Evolutionary conservation across 2,329 filamentous ascomycete genomes (phyloP).

Genomic region (Thelonectria rubi): DNA sequence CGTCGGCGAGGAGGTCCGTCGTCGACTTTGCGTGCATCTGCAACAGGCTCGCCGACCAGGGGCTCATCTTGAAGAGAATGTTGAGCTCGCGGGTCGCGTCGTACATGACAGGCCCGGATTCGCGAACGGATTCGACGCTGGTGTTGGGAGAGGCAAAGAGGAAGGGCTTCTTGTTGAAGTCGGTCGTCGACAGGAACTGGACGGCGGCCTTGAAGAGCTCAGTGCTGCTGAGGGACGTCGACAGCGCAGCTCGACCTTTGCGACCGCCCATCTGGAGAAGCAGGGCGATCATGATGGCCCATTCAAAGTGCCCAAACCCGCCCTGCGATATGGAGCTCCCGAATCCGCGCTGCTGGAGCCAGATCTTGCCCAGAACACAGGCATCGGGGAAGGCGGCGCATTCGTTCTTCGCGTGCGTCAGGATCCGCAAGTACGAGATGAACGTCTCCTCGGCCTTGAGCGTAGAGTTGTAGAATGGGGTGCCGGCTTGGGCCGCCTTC

Average conservation of each 20-base stretch:
- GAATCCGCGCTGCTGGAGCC: conserved; percentile 90
- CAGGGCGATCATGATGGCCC: conserved; percentile 81
- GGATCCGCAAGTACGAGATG: conserved; percentile 76
- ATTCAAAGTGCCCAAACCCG: conserved; percentile 94
- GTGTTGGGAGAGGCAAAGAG: conserved; percentile 53
- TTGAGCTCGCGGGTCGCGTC: conserved; percentile 81
- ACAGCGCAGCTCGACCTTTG: conserved; percentile 76
- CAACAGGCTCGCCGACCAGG: conserved; percentile 81
- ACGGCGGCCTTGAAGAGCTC: conserved; percentile 94
- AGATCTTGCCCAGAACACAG: conserved; percentile 84
- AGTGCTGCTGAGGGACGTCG: conserved; percentile 84
- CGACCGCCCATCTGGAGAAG: conserved; percentile 80
- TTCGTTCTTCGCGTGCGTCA: conserved; percentile 74
- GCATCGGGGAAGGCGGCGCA: conserved; percentile 82
- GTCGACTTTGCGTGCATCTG: conserved; percentile 79
- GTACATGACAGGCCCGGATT: conserved; percentile 75
- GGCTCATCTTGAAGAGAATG: conserved; percentile 87
- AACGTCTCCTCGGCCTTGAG: conserved; percentile 81
- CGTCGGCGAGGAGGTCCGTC: conserved; percentile 77
- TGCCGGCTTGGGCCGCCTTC: conserved; percentile 59
- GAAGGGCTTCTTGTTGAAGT: conserved; percentile 75
- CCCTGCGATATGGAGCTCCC: conserved; percentile 73
- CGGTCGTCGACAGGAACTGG: conserved; percentile 82
- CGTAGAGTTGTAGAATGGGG: conserved; percentile 89
- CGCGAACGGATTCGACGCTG: conserved; percentile 49